These are phyloP conservation scores for Globisporangium cylindrosporum DNA, from an alignment of 352 stramenopile species.

Conservation along the genomic window DNA sequence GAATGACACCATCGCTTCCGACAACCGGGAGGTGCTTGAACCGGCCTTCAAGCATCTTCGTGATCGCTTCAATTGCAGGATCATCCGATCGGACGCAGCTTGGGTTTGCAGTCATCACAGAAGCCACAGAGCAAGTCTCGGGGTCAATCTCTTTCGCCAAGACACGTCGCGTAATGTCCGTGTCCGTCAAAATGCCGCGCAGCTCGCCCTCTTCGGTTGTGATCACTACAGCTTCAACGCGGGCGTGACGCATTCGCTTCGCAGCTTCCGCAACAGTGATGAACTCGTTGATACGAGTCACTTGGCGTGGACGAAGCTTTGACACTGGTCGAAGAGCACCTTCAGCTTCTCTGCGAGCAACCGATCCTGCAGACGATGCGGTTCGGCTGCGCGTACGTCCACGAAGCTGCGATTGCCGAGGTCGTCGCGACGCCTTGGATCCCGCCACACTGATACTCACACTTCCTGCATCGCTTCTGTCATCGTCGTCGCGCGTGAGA, in stretches of 20 bases:
- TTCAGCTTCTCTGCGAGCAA: constrained; percentile 52
- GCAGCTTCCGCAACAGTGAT: constrained; percentile 84
- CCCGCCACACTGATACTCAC: constrained; percentile 60
- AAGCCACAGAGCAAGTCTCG: constrained; percentile 69
- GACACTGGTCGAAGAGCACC: constrained; percentile 73
- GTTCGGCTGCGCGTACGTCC: constrained; percentile 39
- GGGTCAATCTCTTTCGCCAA: constrained; percentile 80
- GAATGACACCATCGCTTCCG: constrained; percentile 59
- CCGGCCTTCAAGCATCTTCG: constrained; percentile 85
- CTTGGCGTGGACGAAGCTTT: constrained; percentile 72
- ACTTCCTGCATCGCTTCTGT: constrained; percentile 58
- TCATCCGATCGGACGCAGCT: constrained; percentile 80
- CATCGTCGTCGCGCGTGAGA: constrained; percentile 65
- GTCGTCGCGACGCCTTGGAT: constrained; percentile 40
- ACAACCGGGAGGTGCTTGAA: constrained; percentile 88
- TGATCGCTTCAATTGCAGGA: constrained; percentile 83
- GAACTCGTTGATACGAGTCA: constrained; percentile 84
- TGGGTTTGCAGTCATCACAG: constrained; percentile 84
- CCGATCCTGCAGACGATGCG: constrained; percentile 44
- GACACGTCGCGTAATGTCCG: constrained; percentile 82
- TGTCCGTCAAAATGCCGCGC: constrained; percentile 84
- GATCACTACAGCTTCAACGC: constrained; percentile 83
- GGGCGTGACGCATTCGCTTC: constrained; percentile 76
- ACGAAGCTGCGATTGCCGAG: constrained; percentile 24
- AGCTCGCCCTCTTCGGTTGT: constrained; percentile 81